These are phyloP conservation scores for Ascochyta pisi DNA, from an alignment of 2,329 filamentous ascomycete genomes.

Conservation along the genomic window DNA sequence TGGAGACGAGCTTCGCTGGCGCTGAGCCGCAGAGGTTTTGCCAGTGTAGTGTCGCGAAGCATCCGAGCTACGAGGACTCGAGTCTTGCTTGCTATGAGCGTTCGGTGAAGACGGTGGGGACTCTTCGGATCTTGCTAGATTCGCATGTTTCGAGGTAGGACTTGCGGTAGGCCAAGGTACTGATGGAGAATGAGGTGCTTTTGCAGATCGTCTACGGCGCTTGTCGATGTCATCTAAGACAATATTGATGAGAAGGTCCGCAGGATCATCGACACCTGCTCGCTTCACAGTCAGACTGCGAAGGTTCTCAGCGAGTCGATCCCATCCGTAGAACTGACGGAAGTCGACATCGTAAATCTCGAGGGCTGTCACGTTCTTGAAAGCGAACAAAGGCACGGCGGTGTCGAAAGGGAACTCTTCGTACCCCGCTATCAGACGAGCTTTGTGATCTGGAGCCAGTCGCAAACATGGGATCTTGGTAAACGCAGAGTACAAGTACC, in stretches of 20 bases:
- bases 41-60: constrained; percentile 66
- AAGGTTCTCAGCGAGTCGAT: constrained; percentile 88
- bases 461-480: constrained; percentile 95
- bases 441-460: constrained; percentile 90
- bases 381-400: constrained; percentile 92
- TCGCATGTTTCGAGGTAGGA: constrained; percentile 68
- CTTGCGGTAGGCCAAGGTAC: constrained; percentile 70
- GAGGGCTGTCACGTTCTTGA: constrained; percentile 94
- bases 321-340: constrained; percentile 96
- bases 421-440: constrained; percentile 87
- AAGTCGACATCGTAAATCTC: constrained; percentile 97
- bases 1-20: constrained; percentile 81
- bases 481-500: constrained; percentile 96
- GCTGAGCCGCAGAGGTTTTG: constrained; percentile 40
- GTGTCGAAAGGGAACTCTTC: constrained; percentile 99
- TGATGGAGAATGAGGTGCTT: constrained; percentile 80
- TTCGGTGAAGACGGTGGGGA: constrained; percentile 60
- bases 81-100: constrained; percentile 52
- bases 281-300: constrained; percentile 88
- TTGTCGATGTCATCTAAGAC: constrained; percentile 97
- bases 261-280: constrained; percentile 85
- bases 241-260: constrained; percentile 88
- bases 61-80: constrained; percentile 56
- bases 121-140: constrained; percentile 71
- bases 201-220: constrained; percentile 84